These are phyloP conservation scores for Ramaria sp. DNA, from an alignment of 768 basidiomycete genomes.

Conservation along the genomic window DNA sequence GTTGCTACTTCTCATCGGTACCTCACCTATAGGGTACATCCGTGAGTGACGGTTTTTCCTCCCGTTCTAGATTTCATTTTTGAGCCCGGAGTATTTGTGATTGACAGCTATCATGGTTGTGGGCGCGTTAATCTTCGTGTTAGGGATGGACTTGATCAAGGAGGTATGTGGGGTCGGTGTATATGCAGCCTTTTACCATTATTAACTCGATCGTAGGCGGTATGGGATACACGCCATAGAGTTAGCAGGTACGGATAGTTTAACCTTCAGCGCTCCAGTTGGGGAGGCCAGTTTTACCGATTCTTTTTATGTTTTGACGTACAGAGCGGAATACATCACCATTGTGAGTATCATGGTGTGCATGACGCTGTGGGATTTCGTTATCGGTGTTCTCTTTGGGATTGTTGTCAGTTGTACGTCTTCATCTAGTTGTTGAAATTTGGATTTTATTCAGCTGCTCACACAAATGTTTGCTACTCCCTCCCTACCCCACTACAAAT, in stretches of 20 bases:
- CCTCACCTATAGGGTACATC: slow-evolving; percentile 83
- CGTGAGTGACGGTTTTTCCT: slow-evolving; percentile 42
- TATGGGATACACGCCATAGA: slow-evolving; percentile 91
- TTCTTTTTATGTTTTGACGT: not conserved
- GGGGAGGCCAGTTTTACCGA: not conserved
- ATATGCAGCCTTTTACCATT: no score
- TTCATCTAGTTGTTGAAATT: not conserved
- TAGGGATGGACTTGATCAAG: slow-evolving; percentile 89
- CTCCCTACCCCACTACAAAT: no score
- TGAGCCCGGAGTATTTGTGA: not conserved
- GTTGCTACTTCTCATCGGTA: slow-evolving; percentile 68
- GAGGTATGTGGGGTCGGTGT: slow-evolving; percentile 28
- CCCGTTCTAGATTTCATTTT: slow-evolving; percentile 20
- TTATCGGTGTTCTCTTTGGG: slow-evolving; percentile 85
- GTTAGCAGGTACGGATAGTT: slow-evolving; percentile 58
- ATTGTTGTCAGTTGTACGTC: slow-evolving; percentile 79
- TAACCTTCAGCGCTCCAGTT: not conserved
- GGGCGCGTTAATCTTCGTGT: slow-evolving; percentile 82
- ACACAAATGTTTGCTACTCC: no score
- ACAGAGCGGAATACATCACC: slow-evolving; percentile 68
- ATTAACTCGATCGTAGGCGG: slow-evolving; percentile 27
- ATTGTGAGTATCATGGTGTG: slow-evolving; percentile 79
- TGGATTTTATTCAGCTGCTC: no score
- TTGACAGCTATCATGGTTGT: slow-evolving; percentile 79
- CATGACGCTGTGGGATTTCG: slow-evolving; percentile 94